A percentile compares a stretch with the other conserved stretches of the same genome.
These are phyloP conservation scores for Tricholoma sp. DNA, from an alignment of 768 basidiomycete genomes.

Conservation along the genomic window DNA sequence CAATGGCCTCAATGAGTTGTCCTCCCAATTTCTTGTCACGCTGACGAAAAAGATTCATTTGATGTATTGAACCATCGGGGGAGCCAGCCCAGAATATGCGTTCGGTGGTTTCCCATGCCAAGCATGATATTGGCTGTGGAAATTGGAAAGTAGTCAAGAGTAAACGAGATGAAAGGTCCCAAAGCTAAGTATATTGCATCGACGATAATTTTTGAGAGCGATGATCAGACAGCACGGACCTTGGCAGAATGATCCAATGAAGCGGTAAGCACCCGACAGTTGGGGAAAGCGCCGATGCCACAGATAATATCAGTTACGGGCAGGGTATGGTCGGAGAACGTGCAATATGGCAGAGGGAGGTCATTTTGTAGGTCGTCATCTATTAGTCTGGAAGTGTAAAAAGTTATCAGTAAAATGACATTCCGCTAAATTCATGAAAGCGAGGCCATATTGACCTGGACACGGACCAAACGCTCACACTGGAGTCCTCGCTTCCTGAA, in stretches of 20 bases:
- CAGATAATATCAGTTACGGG: slow-evolving; percentile 79
- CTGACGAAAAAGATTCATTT: slow-evolving; percentile 73
- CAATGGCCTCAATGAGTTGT: slow-evolving; percentile 59
- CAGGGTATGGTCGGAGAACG: slow-evolving; percentile 87
- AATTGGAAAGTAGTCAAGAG: slow-evolving; percentile 87
- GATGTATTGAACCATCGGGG: slow-evolving; percentile 66
- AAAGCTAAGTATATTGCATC: slow-evolving; percentile 43
- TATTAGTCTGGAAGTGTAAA: slow-evolving; percentile 50
- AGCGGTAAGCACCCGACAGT: slow-evolving; percentile 71
- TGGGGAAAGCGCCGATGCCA: slow-evolving; percentile 76
- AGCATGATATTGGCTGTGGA: slow-evolving; percentile 62
- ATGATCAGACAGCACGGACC: slow-evolving; percentile 33
- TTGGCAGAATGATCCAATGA: slow-evolving; percentile 91
- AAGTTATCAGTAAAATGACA: neutral
- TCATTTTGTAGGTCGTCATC: slow-evolving; percentile 74
- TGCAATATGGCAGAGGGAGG: slow-evolving; percentile 70
- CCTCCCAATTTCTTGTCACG: slow-evolving; percentile 49
- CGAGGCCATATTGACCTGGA: slow-evolving; percentile 56
- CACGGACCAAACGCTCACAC: slow-evolving; percentile 84
- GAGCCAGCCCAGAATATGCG: slow-evolving; percentile 87
- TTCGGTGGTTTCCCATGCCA: slow-evolving; percentile 83
- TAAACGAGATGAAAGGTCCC: slow-evolving; percentile 71
- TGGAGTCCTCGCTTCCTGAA: slow-evolving; percentile 89
- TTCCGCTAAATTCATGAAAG: slow-evolving; percentile 1
- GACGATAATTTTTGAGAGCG: neutral